A percentile compares a stretch with the other conserved stretches of the same genome.
Conservation (phyloP, 352 stramenopile genomes). For the Hyaloperonospora arabidopsidis region DNA sequence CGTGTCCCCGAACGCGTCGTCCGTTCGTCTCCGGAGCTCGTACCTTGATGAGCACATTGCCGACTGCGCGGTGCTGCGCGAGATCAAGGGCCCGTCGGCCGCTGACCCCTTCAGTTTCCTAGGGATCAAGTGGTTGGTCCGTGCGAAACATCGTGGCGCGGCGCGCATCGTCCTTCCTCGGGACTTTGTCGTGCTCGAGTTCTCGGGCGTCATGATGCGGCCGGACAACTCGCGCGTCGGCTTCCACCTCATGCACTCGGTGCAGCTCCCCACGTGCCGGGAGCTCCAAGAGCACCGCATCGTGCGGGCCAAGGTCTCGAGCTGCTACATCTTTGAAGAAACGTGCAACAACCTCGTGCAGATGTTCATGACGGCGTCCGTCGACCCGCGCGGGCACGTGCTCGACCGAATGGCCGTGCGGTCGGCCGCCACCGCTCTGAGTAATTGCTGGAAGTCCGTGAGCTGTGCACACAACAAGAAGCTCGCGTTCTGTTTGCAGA, state of each 20-base stretch:
- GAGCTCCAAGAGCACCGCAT: conserved; percentile 34
- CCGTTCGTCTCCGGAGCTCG: conserved; percentile 33
- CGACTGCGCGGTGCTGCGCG: conserved; percentile 36
- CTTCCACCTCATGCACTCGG: conserved; percentile 50
- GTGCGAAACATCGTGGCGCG: conserved; percentile 27
- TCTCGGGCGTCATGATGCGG: conserved; percentile 40
- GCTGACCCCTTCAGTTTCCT: conserved; percentile 46
- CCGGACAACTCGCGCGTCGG: conserved; percentile 40
- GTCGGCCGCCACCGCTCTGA: conserved; percentile 36
- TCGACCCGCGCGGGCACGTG: conserved; percentile 43
- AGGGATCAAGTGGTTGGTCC: conserved; percentile 54
- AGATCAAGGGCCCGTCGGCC: conserved; percentile 35
- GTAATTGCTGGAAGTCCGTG: conserved; percentile 56
- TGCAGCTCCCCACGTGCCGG: conserved; percentile 32
- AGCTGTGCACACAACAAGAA: conserved; percentile 66
- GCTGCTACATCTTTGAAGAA: conserved; percentile 51
- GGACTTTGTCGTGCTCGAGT: conserved; percentile 51
- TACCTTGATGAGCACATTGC: conserved; percentile 47
- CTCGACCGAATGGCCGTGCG: conserved; percentile 37
- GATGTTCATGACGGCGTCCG: conserved; percentile 50
- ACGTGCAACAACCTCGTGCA: conserved; percentile 42
- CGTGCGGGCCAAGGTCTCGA: conserved; percentile 42
- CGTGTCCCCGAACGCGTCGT: conserved; percentile 31
- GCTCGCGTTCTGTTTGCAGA: conserved; percentile 45
- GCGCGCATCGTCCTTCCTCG: conserved; percentile 35